Evolutionary conservation across 805 yeast genomes (phyloP), one percentile per base, ranked within the genome.

Genomic region (Wickerhamiella azyma): DNA sequence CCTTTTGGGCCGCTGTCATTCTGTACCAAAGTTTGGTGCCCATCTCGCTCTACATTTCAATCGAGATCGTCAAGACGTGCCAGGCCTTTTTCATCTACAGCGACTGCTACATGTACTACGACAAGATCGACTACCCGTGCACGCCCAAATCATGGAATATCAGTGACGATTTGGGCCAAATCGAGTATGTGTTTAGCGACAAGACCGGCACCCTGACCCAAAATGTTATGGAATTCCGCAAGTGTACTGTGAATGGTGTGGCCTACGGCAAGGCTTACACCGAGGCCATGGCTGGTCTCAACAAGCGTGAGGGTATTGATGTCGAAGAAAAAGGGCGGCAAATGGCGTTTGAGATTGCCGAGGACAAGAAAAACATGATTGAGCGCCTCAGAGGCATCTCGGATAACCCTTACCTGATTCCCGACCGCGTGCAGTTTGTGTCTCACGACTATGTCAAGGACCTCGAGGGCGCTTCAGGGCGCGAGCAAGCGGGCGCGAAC

Each of bases 161-260:
- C 39, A 79, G 86, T 5, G 94, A 82, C 62, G 94, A 82, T 60
- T 68, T 82, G 52, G 94, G 94, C 16, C 94, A 82, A 59, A 78
- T 82, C 49, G 92, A 82, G 60, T 82, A 80, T 58, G 72, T 82
- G 37, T 82, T 82, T 61, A 77, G 85, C 59, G 94, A 82, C 65
- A 82, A 82, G 61, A 82, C 94, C 0, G 94, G 94, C 32, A 82
- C 94, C 0, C 66, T 82, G 55, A 82, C 94, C 6, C 89, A 82
- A 61, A 82, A 82, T 56, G 76, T 80, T 21, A 82, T 82, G 94
- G 85, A 81, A 58, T 83, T 81, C 65, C 76, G 77, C 50, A 82
- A 82, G 58, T 80, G 86, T 59, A 73, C 85, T 4, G 71, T 83
- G 48, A 75, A 72, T 46, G 82, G 85, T 24, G 70, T 70, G 35